Evolutionary conservation across 345 rosid genomes (phyloP).

Genomic region (Syzygium oleosum): DNA sequence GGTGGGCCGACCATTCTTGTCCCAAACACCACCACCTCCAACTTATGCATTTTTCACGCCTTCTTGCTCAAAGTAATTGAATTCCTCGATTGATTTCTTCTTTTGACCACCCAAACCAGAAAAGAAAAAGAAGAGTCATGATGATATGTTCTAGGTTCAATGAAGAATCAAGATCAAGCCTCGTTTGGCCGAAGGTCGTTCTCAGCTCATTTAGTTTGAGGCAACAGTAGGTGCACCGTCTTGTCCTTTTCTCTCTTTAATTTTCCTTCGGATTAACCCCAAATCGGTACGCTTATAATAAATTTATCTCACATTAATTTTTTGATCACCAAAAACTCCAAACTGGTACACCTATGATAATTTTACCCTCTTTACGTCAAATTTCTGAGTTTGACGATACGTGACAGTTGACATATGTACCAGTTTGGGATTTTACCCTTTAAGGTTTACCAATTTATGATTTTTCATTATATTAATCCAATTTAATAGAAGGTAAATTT

Average conservation of each 20-base stretch:
- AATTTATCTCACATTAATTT: too few relatives aligned
- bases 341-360: accelerated
- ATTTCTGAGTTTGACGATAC: too few relatives aligned
- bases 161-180: too few relatives aligned
- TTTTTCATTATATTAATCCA: too few relatives aligned
- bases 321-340: too few relatives aligned
- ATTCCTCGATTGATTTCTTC: neutral
- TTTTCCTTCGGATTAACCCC: too few relatives aligned
- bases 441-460: too few relatives aligned
- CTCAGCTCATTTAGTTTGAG: neutral
- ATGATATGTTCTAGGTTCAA: neutral
- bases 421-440: too few relatives aligned
- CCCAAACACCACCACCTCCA: neutral
- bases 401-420: too few relatives aligned
- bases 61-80: neutral
- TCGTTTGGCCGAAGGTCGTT: neutral
- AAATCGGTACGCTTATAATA: too few relatives aligned
- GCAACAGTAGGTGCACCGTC: neutral
- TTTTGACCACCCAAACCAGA: neutral
- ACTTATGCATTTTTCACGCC: neutral
- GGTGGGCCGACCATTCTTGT: neutral
- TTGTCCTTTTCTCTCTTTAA: neutral
- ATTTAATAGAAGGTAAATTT: too few relatives aligned
- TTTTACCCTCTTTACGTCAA: too few relatives aligned
- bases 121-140: neutral